Evolutionary conservation across 2,329 filamentous ascomycete genomes (phyloP).

Genomic region (Dothideomycetes sp.): DNA sequence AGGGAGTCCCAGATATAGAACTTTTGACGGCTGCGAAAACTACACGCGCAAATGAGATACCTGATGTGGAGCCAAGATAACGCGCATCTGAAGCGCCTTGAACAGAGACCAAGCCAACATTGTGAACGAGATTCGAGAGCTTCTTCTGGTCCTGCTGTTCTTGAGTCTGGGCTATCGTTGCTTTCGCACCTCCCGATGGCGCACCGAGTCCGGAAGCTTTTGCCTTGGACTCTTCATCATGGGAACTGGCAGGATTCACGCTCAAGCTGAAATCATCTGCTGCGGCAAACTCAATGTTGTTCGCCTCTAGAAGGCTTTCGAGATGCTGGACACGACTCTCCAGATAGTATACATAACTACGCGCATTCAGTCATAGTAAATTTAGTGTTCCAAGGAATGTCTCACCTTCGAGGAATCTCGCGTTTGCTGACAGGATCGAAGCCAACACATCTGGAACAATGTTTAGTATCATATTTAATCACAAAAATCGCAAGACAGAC

Average conservation of each 20-base stretch:
- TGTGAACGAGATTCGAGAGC: constrained; percentile 55
- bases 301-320: constrained; percentile 59
- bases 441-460: constrained; percentile 54
- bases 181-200: not conserved
- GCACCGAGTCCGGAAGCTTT: not conserved
- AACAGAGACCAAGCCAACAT: constrained; percentile 65
- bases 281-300: constrained; percentile 61
- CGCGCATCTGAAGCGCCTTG: constrained; percentile 68
- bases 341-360: constrained; percentile 86
- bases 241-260: constrained; percentile 8
- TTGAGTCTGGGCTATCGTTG: constrained; percentile 12
- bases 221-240: not conserved
- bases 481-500: not conserved
- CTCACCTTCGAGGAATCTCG: constrained; percentile 69
- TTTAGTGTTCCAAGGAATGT: not conserved
- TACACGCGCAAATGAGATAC: constrained; percentile 87
- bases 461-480: not conserved
- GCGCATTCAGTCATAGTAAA: not conserved
- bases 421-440: constrained; percentile 95
- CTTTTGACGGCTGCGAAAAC: constrained; percentile 89
- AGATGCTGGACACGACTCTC: constrained; percentile 78
- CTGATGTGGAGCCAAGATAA: constrained; percentile 74
- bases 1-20: constrained; percentile 46
- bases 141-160: constrained; percentile 48
- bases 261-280: constrained; percentile 49